A percentile compares a stretch with the other conserved stretches of the same genome.
phyloP scores from a whole-genome alignment of 257 asterid species.

The Verbascum thapsus region DNA sequence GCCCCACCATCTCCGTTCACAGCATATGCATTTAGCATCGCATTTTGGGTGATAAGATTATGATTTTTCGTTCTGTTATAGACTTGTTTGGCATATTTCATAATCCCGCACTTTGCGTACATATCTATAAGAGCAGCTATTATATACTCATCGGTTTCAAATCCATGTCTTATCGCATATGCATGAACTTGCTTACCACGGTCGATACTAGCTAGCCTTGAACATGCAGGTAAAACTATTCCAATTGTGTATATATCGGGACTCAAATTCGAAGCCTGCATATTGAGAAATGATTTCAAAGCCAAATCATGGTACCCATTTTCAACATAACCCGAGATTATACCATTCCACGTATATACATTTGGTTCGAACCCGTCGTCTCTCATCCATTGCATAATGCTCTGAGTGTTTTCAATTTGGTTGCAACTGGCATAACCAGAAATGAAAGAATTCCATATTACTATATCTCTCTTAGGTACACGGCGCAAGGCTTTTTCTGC shows the following conservation, averaged over 20 bases:
- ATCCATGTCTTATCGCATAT: conserved; percentile 55
- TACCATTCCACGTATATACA: conserved; percentile 74
- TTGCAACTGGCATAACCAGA: conserved; percentile 63
- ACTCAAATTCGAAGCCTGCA: conserved; percentile 56
- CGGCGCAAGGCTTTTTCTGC: conserved; percentile 56
- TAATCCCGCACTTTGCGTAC: conserved; percentile 78
- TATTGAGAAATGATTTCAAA: conserved; percentile 47
- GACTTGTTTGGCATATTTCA: conserved; percentile 49
- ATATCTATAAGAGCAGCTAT: conserved; percentile 72
- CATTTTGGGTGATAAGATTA: conserved; percentile 65
- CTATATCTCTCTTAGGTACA: conserved; percentile 51
- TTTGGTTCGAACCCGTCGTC: conserved; percentile 67
- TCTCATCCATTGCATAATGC: conserved; percentile 51
- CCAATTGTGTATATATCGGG: conserved; percentile 78
- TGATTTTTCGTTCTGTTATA: conserved; percentile 35
- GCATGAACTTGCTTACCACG: conserved; percentile 76
- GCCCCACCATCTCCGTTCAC: conserved; percentile 71
- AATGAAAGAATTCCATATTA: conserved; percentile 68
- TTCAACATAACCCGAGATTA: conserved; percentile 65
- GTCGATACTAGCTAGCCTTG: conserved; percentile 59
- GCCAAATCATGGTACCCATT: conserved; percentile 62
- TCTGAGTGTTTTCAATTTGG: conserved; percentile 35
- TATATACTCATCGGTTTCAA: conserved; percentile 51
- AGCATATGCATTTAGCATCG: conserved; percentile 82
- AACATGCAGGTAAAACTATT: conserved; percentile 56